Base-by-base conservation (phyloP, 177 flowering plant species). In the Vitis hybrid region DNA sequence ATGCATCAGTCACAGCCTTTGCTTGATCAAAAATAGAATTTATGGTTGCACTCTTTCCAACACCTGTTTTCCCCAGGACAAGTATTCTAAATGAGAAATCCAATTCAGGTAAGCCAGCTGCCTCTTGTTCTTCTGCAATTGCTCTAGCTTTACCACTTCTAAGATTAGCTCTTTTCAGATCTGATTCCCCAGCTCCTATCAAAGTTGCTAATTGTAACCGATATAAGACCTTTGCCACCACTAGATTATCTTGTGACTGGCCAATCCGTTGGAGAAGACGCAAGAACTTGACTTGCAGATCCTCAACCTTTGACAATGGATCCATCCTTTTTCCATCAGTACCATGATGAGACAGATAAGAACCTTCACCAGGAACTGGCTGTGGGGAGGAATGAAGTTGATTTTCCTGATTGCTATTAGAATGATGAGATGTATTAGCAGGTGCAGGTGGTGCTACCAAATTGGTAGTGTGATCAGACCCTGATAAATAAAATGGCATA, bases 11-110 rank as follows among this genome's bases (percentile, higher is more conserved):
- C 10, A n/a, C 57, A 9, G 82, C 82, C 77, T 86, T 91, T 4
- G 77, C 34, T 75, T 89, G 89, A 77, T 83, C 85, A 72, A 96
- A 85, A 48, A 96, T 78, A 14, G 99, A 94, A 79, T 96, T 96
- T 81, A 94, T 90, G 32, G 98, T 94, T 26, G 99, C 91, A 80
- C 99, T 96, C 82, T 96, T 96, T 60, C 98, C 98, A 62, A 91
- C 94, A 11, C 99, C 99, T 45, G 97, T 91, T 84, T 85, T 92
- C 5, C 99, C 99, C 71, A 96, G 68, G 68, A 94, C 84, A 58
- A 94, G 97, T 75, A 96, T 84, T 70, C 81, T 82, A 45, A 91
- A 56, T 62, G 94, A 82, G 78, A 91, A 88, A 66, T 90, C 89
- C 70, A 91, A 71, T 68, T 82, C 88, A 18, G 91, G 83, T 15